Base-by-base conservation (phyloP, 257 asterid species). In the Solanum gandarillasii region DNA sequence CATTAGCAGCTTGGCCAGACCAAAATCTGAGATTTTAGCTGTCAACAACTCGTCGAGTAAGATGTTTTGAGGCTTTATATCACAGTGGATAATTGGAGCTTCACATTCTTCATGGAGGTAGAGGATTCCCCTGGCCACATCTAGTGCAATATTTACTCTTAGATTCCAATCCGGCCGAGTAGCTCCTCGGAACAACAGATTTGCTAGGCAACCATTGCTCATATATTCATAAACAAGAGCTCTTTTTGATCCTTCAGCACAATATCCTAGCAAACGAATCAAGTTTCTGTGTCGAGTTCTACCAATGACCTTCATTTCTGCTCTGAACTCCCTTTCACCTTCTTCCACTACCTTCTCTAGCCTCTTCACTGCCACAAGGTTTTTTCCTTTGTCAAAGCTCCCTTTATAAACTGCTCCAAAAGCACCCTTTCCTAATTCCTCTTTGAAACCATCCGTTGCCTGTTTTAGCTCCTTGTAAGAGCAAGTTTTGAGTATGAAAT, bases 101-200 rank as follows among this genome's bases (percentile, higher is more conserved):
- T 87, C 90, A 55, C 91, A 89, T 78, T 85, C 90, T 79, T 89
- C 90, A 29, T 89, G 91, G 48, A 89, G 90, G 29, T 89, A 89
- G 5, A 84, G 87, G 31, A 89, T 78, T 13, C 91, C 91, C 75
- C 87, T 89, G 29, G 91, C 88, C 10, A 89, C 86, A 31, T 87
- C 88, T n/a, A 87, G 71, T 35, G 88, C 90, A 39, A 89, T 87
- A 41, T 38, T 87, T n/a, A 52, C 84, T 71, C 90, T 85, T 10
- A 87, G 87, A 4, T 78, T 38, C 91, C 90, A 89, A 58, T 39
- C 67, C 0, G 82, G 88, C 13, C 74, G 87, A 16, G 39, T 35
- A 76, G 68, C 27, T 9, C 76, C 84, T 70, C 36, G 18, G 79
- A 76, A 85, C 71, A 89, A 87, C 27, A 87, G 83, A 36, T 78